Base-by-base conservation (phyloP, 345 rosid genomes). In the Hibiscus syriacus region DNA sequence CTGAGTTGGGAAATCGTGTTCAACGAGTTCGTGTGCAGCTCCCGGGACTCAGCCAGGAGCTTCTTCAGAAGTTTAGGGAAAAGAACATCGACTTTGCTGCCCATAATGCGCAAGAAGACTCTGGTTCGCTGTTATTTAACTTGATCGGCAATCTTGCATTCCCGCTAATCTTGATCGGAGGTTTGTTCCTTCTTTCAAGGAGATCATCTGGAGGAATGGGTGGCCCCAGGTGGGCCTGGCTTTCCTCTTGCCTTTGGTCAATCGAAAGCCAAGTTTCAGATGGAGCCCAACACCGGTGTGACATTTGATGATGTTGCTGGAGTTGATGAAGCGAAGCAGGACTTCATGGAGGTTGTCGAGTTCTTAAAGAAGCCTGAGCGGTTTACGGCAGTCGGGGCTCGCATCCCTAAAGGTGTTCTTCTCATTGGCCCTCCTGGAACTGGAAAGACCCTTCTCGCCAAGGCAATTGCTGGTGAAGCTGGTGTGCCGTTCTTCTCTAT, bases 381-480 rank as follows among this genome's bases (percentile, higher is more conserved):
- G 26, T 94, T 94, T 75, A 94, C 99, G 16, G 97, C 99, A 0
- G 82, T 94, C 38, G 97, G 99, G 54, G 99, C 99, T 41, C 84
- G 90, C 67, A 94, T 94, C 70, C 96, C 97, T 2, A 94, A 91
- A 77, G 99, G 99, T 76, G 99, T 94, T 67, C 99, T 94, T 66
- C 91, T 94, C 2, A 80, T 91, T 72, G 99, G 99, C 67, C 99
- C 99, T 60, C 99, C 99, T 14, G 97, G 99, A 75, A 94, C 99
- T 0, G 99, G 99, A n/a, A 94, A 94, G 77, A 94, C 99, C 3
- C 95, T 91, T 76, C 82, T 94, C 60, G 99, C 99, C 57, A 94
- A 94, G 80, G 99, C 99, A 48, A 94, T 94, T 66, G 99, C 99
- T 55, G 99, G 99, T 75, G 99, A 92, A 81, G 98, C 97, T 55